These are phyloP conservation scores for Phyllosticta capitalensis DNA, from an alignment of 2,329 filamentous ascomycete species.

Conservation along the genomic window DNA sequence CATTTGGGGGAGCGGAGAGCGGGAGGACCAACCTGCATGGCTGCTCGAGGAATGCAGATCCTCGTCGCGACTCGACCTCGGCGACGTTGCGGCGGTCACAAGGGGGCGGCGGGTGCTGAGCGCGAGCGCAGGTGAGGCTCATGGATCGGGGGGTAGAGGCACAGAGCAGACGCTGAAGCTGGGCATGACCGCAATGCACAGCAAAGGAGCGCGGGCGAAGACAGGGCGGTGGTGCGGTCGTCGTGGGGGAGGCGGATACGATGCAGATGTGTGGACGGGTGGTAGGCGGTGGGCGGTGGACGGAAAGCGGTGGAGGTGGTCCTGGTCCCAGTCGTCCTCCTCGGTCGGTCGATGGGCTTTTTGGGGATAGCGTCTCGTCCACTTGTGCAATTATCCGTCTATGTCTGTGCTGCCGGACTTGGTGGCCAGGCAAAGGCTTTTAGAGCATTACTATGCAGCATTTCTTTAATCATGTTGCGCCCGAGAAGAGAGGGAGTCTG, in stretches of 20 bases:
- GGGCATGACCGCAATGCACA: slow-evolving; percentile 5
- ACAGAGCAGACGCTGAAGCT: slow-evolving; percentile 1
- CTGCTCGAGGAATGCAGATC: slow-evolving; percentile 16
- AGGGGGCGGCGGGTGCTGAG: slow-evolving; percentile 10
- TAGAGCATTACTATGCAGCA: no score
- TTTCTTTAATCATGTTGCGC: no score
- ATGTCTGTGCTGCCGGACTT: no score
- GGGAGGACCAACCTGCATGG: slow-evolving; percentile 18
- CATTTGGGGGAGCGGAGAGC: slow-evolving; percentile 7
- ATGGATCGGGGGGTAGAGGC: slow-evolving; percentile 12
- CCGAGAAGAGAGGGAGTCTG: no score
- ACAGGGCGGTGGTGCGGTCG: background rate
- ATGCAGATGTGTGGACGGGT: background rate
- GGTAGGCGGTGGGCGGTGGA: background rate
- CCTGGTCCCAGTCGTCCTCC: no score
- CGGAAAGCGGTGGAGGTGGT: no score
- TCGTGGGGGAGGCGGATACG: background rate
- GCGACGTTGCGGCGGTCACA: slow-evolving; percentile 13
- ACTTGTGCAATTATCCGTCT: no score
- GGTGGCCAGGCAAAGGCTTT: no score
- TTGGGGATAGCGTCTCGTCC: no score
- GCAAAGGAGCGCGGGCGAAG: slow-evolving; percentile 6
- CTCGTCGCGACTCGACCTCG: slow-evolving; percentile 16
- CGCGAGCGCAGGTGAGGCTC: slow-evolving; percentile 10
- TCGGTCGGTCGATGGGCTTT: no score